Evolutionary conservation across 2,329 filamentous ascomycete genomes (phyloP).

Genomic region (Metarhizium anisopliae): DNA sequence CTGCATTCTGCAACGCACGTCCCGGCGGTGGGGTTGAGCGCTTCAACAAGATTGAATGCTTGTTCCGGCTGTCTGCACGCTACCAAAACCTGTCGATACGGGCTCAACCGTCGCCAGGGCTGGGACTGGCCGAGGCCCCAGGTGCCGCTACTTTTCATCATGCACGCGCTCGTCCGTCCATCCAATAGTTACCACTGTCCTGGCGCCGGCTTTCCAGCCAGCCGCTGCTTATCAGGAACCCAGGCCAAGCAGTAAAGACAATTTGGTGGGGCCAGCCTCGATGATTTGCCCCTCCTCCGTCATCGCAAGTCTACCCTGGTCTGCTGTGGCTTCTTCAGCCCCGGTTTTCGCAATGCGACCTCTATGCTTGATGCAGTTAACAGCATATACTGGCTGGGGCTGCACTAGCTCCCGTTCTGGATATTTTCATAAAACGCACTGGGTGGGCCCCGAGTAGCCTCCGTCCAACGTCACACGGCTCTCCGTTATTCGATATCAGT

Average conservation of each 20-base stretch:
- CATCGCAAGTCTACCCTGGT: background rate
- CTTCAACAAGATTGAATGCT: no score
- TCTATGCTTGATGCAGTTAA: constrained; percentile 18
- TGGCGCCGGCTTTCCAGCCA: background rate
- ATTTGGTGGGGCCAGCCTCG: background rate
- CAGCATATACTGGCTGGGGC: constrained; percentile 15
- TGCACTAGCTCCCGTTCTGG: constrained; percentile 21
- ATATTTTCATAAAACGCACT: constrained; percentile 6
- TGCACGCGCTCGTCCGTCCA: background rate
- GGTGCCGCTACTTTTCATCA: background rate
- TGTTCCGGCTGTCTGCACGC: no score
- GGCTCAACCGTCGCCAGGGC: no score
- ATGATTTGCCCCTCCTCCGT: background rate
- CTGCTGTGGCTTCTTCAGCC: background rate
- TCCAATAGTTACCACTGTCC: background rate
- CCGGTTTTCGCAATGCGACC: constrained; percentile 1
- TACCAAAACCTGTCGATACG: no score
- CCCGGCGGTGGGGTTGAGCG: no score
- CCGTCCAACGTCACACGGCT: background rate
- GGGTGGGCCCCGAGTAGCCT: constrained; percentile 8
- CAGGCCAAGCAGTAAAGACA: background rate
- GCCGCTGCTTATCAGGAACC: background rate
- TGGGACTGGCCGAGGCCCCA: no score
- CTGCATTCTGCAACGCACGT: no score
- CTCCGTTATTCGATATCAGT: background rate